These are phyloP conservation scores for Dentipellis sp. DNA, from an alignment of 768 basidiomycete genomes.

Conservation along the genomic window DNA sequence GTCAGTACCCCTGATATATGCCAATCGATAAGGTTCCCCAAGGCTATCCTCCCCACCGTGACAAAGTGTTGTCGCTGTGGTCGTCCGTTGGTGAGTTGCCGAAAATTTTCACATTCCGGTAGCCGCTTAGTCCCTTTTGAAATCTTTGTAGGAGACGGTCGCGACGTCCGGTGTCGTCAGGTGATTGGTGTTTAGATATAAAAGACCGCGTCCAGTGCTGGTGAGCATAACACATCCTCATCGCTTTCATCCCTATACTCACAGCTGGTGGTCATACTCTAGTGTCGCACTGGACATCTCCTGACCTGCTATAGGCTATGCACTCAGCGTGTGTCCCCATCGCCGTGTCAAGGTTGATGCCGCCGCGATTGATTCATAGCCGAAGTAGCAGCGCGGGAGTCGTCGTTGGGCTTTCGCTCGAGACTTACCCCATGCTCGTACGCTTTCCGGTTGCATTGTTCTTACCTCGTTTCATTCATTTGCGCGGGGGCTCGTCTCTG, in stretches of 20 bases:
- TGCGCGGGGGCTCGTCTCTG: too few relatives aligned
- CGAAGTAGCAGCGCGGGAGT: not conserved
- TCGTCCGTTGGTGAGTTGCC: too few relatives aligned
- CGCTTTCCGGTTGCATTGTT: too few relatives aligned
- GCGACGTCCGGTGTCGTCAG: not conserved
- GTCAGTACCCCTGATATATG: not conserved
- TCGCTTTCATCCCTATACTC: too few relatives aligned
- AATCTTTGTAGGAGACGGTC: too few relatives aligned
- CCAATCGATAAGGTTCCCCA: not conserved
- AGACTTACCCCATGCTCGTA: not conserved
- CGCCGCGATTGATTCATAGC: not conserved
- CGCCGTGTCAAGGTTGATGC: not conserved
- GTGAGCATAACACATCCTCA: not conserved
- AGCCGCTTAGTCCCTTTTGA: too few relatives aligned
- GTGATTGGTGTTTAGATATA: not conserved
- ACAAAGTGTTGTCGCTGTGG: too few relatives aligned
- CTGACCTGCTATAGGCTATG: not conserved
- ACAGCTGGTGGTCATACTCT: too few relatives aligned
- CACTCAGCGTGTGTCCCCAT: not conserved
- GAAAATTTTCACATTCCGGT: too few relatives aligned
- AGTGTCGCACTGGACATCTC: not conserved
- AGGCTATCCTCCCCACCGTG: not conserved
- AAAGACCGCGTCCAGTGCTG: not conserved
- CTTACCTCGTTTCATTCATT: too few relatives aligned
- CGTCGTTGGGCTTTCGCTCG: not conserved